Percentiles rank a stretch among this genome's conserved stretches.
These are phyloP conservation scores for Solanum hybrid DNA, from an alignment of 305 asterid species.

Conservation along the genomic window DNA sequence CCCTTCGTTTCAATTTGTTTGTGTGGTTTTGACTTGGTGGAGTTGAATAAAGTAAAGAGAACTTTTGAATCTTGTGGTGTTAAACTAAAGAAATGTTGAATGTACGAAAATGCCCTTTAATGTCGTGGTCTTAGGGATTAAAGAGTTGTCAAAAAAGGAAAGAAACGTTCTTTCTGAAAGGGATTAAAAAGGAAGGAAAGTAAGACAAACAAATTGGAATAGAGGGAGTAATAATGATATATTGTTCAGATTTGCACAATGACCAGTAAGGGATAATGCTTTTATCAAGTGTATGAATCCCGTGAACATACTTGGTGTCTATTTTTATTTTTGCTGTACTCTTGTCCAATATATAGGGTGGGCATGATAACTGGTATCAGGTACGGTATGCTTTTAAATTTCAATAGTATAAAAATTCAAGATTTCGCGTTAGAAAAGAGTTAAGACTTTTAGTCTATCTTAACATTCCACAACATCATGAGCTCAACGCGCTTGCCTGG, in stretches of 20 bases:
- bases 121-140: neutral
- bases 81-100: neutral
- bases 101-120: neutral
- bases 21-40: neutral
- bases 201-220: neutral
- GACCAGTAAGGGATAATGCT: neutral
- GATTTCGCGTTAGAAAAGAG: neutral
- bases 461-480: neutral
- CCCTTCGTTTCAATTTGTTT: neutral
- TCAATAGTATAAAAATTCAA: neutral
- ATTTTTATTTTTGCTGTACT: neutral
- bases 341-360: neutral
- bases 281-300: neutral
- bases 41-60: neutral
- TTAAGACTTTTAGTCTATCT: neutral
- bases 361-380: neutral
- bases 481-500: neutral
- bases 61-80: neutral
- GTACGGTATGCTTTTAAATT: neutral
- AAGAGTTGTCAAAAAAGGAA: neutral
- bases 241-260: constrained; percentile 3
- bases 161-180: neutral
- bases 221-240: neutral
- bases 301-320: neutral
- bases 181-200: neutral